Percentiles rank a stretch among this genome's conserved stretches.
phyloP scores from a whole-genome alignment of 257 asterid genomes.

The Hygrophila difformis region DNA sequence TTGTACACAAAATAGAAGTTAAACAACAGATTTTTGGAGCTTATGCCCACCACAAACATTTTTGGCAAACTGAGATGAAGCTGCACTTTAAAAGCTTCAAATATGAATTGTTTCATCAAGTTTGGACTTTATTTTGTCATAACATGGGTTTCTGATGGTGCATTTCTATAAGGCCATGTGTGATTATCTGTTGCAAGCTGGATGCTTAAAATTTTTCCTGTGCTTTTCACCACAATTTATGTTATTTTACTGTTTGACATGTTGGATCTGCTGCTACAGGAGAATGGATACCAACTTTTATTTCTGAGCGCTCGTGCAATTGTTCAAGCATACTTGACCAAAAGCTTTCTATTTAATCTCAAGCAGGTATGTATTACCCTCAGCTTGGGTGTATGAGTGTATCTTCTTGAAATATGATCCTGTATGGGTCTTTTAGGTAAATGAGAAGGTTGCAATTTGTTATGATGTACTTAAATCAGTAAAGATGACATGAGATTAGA shows the following conservation, averaged over 20 bases:
- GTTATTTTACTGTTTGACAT: not conserved
- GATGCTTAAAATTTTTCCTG: not conserved
- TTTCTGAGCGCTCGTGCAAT: slow-evolving; percentile 98
- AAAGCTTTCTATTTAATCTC: slow-evolving; percentile 79
- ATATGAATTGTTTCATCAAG: not conserved
- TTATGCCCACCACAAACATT: not conserved
- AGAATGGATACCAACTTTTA: slow-evolving; percentile 92
- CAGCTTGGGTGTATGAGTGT: not conserved
- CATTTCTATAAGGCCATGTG: not conserved
- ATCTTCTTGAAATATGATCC: not conserved
- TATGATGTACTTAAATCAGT: too few species aligned
- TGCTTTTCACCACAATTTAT: not conserved
- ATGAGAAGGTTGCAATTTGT: too few species aligned
- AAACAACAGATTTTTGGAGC: not conserved
- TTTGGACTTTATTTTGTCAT: not conserved
- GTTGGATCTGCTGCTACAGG: slow-evolving; percentile 37
- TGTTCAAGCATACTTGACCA: slow-evolving; percentile 93
- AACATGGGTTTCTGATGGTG: not conserved
- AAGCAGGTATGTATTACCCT: slow-evolving; percentile 68
- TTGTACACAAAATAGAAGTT: too few species aligned
- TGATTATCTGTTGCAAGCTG: slow-evolving; percentile 1
- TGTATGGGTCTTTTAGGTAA: too few species aligned
- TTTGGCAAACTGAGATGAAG: not conserved
- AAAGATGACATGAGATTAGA: too few species aligned
- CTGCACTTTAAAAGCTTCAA: not conserved